Evolutionary conservation across 2,329 filamentous ascomycete genomes (phyloP).

Genomic region (Botrytis paeoniae): DNA sequence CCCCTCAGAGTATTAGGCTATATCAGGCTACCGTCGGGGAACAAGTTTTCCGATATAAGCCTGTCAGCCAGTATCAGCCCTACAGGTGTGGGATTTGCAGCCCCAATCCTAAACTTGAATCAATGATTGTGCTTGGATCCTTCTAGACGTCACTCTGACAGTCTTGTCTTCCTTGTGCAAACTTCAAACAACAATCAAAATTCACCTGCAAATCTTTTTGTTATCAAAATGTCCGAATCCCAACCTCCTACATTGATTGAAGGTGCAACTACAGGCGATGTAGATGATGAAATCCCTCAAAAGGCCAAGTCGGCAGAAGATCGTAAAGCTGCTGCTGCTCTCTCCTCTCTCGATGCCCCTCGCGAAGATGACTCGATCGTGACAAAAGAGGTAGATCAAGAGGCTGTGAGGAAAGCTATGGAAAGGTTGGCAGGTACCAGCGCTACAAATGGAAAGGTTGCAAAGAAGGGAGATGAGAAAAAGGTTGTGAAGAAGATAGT

Average conservation of each 20-base stretch:
- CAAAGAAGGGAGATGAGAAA: conserved; percentile 46
- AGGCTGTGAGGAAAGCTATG: conserved; percentile 72
- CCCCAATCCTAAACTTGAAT: conserved; percentile 4
- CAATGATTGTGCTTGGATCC: conserved; percentile 15
- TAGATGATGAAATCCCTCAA: conserved; percentile 52
- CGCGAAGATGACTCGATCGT: conserved; percentile 47
- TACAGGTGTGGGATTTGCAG: conserved; percentile 14
- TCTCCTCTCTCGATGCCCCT: conserved; percentile 62
- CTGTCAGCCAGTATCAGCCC: conserved; percentile 8
- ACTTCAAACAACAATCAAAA: background rate
- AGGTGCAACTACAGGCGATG: conserved; percentile 57
- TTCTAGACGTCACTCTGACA: background rate
- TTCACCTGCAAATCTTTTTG: background rate
- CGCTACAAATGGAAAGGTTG: conserved; percentile 32
- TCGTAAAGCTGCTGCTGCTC: conserved; percentile 71
- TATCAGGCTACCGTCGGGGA: background rate
- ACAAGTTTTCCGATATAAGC: background rate
- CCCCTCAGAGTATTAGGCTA: background rate
- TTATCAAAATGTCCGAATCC: conserved; percentile 55
- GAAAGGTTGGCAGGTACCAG: conserved; percentile 52
- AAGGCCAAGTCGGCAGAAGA: conserved; percentile 68
- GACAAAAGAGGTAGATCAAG: conserved; percentile 56
- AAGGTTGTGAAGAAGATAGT: conserved; percentile 57
- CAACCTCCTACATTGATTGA: conserved; percentile 58
- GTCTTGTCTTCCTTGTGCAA: background rate